Conservation (phyloP, 1,139 yeast species). For the Protomyces macrosporus region DNA sequence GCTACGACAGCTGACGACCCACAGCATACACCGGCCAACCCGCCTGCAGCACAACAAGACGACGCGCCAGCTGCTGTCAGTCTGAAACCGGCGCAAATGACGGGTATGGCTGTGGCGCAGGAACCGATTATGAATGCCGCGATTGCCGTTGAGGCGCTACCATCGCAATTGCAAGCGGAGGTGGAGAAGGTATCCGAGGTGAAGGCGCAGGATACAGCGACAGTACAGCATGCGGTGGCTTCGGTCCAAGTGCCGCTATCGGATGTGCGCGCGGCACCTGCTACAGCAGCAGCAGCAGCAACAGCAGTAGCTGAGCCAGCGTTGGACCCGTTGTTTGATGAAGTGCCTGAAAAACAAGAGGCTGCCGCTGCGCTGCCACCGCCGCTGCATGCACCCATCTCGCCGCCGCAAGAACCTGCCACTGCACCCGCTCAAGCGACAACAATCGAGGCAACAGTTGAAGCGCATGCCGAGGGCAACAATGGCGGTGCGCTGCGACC, state of each 20-base stretch:
- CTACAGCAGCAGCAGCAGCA: constrained; percentile 1
- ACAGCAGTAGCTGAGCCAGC: background rate
- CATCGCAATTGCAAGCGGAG: background rate
- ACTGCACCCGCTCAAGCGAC: background rate
- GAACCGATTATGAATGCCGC: constrained; percentile 19
- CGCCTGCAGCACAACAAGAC: background rate
- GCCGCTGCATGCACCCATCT: constrained; percentile 2
- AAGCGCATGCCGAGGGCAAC: background rate
- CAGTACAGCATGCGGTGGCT: constrained; percentile 9
- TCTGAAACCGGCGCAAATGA: background rate
- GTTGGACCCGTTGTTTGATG: constrained; percentile 1
- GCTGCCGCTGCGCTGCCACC: background rate
- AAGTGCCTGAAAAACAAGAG: background rate
- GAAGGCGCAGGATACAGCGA: background rate
- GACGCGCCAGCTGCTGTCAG: background rate
- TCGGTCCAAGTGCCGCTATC: constrained; percentile 7
- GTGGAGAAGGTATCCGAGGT: background rate
- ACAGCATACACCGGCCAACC: background rate
- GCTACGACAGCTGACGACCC: too few species aligned
- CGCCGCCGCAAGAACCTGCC: background rate
- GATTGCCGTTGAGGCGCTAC: background rate
- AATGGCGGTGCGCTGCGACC: background rate
- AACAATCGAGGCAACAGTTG: background rate
- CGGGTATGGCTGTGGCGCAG: constrained; percentile 12
- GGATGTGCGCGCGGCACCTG: constrained; percentile 4